A percentile compares a stretch with the other conserved stretches of the same genome.
phyloP scores from a whole-genome alignment of 2,329 filamentous ascomycete species.

The Tolypocladium pustulatum region DNA sequence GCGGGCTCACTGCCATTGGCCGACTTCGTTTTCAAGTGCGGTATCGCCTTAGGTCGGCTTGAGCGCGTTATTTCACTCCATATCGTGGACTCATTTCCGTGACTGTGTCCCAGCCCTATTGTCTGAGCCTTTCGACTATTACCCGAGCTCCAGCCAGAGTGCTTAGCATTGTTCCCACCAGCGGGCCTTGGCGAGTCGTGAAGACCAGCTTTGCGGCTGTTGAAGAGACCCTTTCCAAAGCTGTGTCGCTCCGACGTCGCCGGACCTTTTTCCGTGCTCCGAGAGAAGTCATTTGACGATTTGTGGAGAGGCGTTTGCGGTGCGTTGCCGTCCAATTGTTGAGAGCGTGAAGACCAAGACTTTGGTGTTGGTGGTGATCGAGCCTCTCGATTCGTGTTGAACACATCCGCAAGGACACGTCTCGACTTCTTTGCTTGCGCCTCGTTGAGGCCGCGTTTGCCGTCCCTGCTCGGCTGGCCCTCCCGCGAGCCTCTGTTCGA shows the following conservation, averaged over 20 bases:
- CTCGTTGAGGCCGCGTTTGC: slow-evolving; percentile 1
- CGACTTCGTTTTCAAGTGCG: not conserved
- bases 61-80: slow-evolving; percentile 9
- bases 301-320: not conserved
- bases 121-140: slow-evolving; percentile 9
- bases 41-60: not conserved
- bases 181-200: slow-evolving; percentile 1
- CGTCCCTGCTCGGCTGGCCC: not conserved
- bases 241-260: not conserved
- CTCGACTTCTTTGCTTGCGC: slow-evolving; percentile 12
- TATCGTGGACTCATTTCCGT: slow-evolving; percentile 7
- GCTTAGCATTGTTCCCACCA: slow-evolving; percentile 1
- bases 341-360: slow-evolving; percentile 13
- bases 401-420: slow-evolving; percentile 20
- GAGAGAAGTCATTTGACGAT: not conserved
- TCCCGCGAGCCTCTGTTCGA: not conserved
- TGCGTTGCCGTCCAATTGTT: not conserved
- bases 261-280: not conserved
- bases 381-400: slow-evolving; percentile 17
- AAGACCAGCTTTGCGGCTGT: not conserved
- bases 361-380: slow-evolving; percentile 13
- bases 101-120: slow-evolving; percentile 1
- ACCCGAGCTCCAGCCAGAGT: slow-evolving; percentile 11
- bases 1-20: not conserved
- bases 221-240: not conserved